phyloP scores from a whole-genome alignment of 2,329 filamentous ascomycete genomes.

The Aspergillus glaucus region DNA sequence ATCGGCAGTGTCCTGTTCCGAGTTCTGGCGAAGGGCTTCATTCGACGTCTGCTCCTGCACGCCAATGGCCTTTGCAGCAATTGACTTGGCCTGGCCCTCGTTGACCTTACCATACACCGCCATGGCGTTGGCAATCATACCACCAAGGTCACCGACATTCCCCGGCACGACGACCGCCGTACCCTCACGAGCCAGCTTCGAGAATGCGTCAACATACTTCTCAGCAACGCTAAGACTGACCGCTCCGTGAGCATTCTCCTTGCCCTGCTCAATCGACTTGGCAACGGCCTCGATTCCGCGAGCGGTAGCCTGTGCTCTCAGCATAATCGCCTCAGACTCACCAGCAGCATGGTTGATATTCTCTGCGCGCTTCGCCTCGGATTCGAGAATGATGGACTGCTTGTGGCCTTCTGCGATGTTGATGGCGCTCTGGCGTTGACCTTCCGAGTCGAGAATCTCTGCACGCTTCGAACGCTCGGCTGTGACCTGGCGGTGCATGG shows the following conservation, averaged over 20 bases:
- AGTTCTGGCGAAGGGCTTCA: no score
- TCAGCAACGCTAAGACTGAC: slow-evolving; percentile 86
- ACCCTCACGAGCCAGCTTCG: slow-evolving; percentile 85
- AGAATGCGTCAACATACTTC: slow-evolving; percentile 96
- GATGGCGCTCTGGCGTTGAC: slow-evolving; percentile 94
- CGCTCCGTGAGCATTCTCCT: slow-evolving; percentile 70
- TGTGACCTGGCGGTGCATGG: slow-evolving; percentile 97
- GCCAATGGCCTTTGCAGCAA: slow-evolving; percentile 40
- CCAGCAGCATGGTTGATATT: slow-evolving; percentile 96
- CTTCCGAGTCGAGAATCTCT: slow-evolving; percentile 94
- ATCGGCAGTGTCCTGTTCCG: no score
- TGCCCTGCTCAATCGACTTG: slow-evolving; percentile 64
- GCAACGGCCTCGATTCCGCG: slow-evolving; percentile 82
- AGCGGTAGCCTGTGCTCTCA: slow-evolving; percentile 82
- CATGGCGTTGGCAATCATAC: slow-evolving; percentile 95
- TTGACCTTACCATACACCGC: slow-evolving; percentile 92
- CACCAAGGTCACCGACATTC: slow-evolving; percentile 90
- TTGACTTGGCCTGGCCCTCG: slow-evolving; percentile 65
- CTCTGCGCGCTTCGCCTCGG: slow-evolving; percentile 91
- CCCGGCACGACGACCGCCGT: slow-evolving; percentile 93
- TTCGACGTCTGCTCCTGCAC: slow-evolving; percentile 11
- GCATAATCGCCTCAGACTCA: slow-evolving; percentile 86
- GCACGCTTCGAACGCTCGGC: slow-evolving; percentile 95
- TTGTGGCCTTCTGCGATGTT: slow-evolving; percentile 98
- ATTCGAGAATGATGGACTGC: slow-evolving; percentile 94